Conservation (phyloP, 1,284 basidiomycete species). For the Cryptococcus wingfieldii region DNA sequence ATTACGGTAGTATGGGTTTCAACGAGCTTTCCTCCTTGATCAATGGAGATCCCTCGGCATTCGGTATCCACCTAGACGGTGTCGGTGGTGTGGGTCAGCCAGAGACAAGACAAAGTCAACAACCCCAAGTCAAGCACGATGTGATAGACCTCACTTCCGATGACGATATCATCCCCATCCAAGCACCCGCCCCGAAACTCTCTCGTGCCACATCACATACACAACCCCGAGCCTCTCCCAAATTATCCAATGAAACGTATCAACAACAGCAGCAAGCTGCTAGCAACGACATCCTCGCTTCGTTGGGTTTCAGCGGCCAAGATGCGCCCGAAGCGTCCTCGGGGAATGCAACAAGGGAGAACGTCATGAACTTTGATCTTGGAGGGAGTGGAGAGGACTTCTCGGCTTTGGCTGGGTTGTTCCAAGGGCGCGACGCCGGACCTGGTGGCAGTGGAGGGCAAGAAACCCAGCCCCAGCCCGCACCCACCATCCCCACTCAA, state of each 20-base stretch:
- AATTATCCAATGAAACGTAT: background rate
- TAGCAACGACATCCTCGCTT: conserved; percentile 6
- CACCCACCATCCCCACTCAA: too few relatives aligned
- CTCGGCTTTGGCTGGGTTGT: conserved; percentile 16
- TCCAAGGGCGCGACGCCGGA: background rate
- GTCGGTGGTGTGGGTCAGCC: background rate
- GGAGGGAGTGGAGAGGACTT: conserved; percentile 9
- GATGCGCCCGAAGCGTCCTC: background rate
- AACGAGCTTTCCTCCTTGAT: conserved; percentile 20
- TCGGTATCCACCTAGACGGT: background rate
- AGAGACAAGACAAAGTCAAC: background rate
- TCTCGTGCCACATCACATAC: background rate
- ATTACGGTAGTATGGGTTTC: conserved; percentile 7
- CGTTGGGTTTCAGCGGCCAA: conserved; percentile 1
- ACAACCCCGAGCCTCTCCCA: background rate
- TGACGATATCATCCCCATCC: background rate
- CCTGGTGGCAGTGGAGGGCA: background rate
- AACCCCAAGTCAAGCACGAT: background rate
- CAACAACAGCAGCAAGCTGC: too few relatives aligned
- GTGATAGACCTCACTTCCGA: background rate
- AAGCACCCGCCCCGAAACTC: background rate
- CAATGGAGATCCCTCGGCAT: conserved; percentile 11
- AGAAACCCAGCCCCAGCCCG: too few relatives aligned
- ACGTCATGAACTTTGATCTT: conserved; percentile 7
- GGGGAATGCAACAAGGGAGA: too few relatives aligned